phyloP scores from a whole-genome alignment of 371 early-diverging fungal genomes.

The Rhizomucor pusillus region DNA sequence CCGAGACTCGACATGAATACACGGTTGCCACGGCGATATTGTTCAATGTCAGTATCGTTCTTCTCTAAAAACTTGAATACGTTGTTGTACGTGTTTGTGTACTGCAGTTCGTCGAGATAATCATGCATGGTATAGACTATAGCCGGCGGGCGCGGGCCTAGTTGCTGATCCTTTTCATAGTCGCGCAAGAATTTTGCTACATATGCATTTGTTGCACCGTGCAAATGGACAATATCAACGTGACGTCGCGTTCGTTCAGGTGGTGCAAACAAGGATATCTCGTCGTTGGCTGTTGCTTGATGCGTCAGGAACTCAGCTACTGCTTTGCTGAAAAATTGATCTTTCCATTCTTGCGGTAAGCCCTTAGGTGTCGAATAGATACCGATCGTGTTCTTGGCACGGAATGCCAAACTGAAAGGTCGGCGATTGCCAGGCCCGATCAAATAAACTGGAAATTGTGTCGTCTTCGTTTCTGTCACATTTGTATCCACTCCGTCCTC shows the following conservation, averaged over 20 bases:
- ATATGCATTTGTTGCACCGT: constrained; percentile 65
- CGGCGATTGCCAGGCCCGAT: constrained; percentile 57
- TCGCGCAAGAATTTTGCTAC: constrained; percentile 51
- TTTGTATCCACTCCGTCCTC: constrained; percentile 29
- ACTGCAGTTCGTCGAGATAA: constrained; percentile 59
- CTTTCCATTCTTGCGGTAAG: constrained; percentile 62
- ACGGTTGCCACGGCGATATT: constrained; percentile 53
- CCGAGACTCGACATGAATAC: constrained; percentile 60
- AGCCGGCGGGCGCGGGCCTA: constrained; percentile 50
- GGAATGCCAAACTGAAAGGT: constrained; percentile 60
- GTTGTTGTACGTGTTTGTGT: constrained; percentile 50
- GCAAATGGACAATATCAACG: constrained; percentile 60
- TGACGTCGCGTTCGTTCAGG: constrained; percentile 14
- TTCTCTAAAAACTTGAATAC: constrained; percentile 53
- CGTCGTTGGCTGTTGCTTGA: constrained; percentile 47
- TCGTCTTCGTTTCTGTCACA: constrained; percentile 12
- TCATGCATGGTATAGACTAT: constrained; percentile 67
- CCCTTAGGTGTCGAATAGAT: constrained; percentile 52
- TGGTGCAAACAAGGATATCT: constrained; percentile 56
- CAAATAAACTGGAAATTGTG: constrained; percentile 49
- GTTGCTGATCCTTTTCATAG: constrained; percentile 29
- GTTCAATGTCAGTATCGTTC: constrained; percentile 1
- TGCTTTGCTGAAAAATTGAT: constrained; percentile 65
- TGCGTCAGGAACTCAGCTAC: constrained; percentile 58
- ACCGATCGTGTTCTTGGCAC: constrained; percentile 33